Conservation (phyloP, 768 basidiomycete species). For the Daedaleopsis sinensis region DNA sequence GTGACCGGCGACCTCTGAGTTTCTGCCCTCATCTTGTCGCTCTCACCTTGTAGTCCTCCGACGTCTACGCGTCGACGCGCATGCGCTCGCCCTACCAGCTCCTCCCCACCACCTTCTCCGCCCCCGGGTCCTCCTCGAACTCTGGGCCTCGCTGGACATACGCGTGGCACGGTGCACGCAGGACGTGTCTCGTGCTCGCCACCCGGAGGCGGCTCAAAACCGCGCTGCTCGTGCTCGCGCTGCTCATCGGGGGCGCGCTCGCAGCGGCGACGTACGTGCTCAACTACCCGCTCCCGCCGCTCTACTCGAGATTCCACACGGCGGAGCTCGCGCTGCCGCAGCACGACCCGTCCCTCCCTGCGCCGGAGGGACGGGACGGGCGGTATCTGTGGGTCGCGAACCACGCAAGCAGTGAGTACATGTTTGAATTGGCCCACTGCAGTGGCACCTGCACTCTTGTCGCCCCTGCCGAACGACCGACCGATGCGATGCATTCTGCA, state of each 20-base stretch:
- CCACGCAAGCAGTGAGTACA: conserved; percentile 43
- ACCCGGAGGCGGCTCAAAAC: conserved; percentile 7
- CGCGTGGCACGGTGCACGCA: neutral
- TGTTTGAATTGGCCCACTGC: neutral
- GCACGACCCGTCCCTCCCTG: conserved; percentile 41
- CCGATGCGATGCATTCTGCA: neutral
- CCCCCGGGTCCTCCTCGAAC: neutral
- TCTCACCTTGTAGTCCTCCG: too few relatives aligned
- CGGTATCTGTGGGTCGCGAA: conserved; percentile 54
- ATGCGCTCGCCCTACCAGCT: neutral
- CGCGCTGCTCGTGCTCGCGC: neutral
- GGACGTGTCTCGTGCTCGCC: neutral
- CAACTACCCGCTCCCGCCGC: conserved; percentile 39
- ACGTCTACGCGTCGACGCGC: neutral
- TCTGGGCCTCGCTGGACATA: neutral
- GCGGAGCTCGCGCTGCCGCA: conserved; percentile 51
- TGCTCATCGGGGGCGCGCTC: conserved; percentile 3
- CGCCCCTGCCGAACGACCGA: neutral
- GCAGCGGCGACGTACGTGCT: conserved; percentile 15
- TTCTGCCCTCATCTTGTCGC: too few relatives aligned
- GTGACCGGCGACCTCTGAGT: too few relatives aligned
- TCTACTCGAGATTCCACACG: conserved; percentile 46
- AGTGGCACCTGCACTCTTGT: neutral
- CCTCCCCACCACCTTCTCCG: neutral
- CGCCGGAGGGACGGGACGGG: conserved; percentile 42